Base-by-base conservation (phyloP, 2,329 filamentous ascomycete genomes). In the Cercospora berteroae region DNA sequence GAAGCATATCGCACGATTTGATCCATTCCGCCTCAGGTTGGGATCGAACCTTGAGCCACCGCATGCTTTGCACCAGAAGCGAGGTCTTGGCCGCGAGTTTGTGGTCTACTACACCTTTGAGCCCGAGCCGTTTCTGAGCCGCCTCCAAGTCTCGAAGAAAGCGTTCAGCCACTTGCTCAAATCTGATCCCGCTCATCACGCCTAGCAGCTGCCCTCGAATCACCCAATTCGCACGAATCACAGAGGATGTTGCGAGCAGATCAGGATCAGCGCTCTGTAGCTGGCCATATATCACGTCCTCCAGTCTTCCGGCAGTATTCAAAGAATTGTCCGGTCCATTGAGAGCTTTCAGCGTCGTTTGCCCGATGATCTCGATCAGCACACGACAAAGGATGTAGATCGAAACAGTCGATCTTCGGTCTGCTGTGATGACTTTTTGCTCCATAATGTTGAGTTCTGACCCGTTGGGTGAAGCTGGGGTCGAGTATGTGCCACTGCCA, bases 321-420 rank as follows among this genome's bases (percentile, higher is more conserved):
- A 88, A 84, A 5, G 92, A 96, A 42, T 72, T 72, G 25, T 77
- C 76, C 16, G 74, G 71, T 6, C 74, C 75, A 33, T 77, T 77
- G 72, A 99, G 92, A 20, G 88, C 90, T 36, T 88, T 85, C 55
- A 98, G 82, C 29, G 86, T 94, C 74, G 93, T 97, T 79, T 98
- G 93, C 44, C 90, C 89, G 77, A 98, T 95, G 59, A 99, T 94
- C 78, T 98, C 93, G 64, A 97, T 90, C 60, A 99, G 83, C 7
- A 98, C 94, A 31, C 95, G 88, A 77, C 95, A 99, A 3, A 99
- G 87, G 20, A 99, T 91, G 76, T 97, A 99, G 60, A 97, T 97
- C 1, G 96, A 97, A 3, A 97, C 92, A 0, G 92, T 96, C 5
- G 94, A 97, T 48, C 93, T 89, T 62, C 94, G 89, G 80, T 99